Evolutionary conservation across 2,329 filamentous ascomycete species (phyloP).

Genomic region (Phialocephala subalpina): DNA sequence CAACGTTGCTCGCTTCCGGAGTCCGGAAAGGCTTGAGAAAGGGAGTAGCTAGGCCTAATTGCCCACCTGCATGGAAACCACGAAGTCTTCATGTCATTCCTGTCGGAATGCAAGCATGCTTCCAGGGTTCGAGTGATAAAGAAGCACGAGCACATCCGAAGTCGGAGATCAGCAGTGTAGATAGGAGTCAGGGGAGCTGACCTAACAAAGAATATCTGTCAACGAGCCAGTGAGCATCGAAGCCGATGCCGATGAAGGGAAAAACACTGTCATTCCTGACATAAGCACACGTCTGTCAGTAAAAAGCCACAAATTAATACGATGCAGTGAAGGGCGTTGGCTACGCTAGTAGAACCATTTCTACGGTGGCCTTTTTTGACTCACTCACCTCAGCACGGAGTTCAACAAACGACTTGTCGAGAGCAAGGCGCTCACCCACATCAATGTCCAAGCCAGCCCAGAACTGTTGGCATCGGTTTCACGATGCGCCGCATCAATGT

Average conservation of each 20-base stretch:
- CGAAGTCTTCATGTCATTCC: background rate
- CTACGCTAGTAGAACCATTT: background rate
- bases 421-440: constrained; percentile 1
- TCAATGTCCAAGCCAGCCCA: background rate
- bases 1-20: constrained; percentile 6
- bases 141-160: background rate
- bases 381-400: background rate
- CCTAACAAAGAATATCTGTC: background rate
- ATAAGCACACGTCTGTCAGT: background rate
- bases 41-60: background rate
- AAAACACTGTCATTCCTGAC: background rate
- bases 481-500: background rate
- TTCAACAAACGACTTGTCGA: constrained; percentile 7
- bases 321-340: background rate
- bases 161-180: constrained; percentile 5
- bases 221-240: background rate
- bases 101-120: background rate
- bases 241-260: background rate
- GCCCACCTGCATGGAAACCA: background rate
- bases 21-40: background rate
- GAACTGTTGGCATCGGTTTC: constrained; percentile 3
- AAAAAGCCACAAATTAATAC: background rate
- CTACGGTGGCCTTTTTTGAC: background rate
- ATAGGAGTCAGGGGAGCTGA: background rate
- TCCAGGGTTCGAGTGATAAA: background rate